phyloP scores from a whole-genome alignment of 2,329 filamentous ascomycete species.

The Aspergillus sp. region DNA sequence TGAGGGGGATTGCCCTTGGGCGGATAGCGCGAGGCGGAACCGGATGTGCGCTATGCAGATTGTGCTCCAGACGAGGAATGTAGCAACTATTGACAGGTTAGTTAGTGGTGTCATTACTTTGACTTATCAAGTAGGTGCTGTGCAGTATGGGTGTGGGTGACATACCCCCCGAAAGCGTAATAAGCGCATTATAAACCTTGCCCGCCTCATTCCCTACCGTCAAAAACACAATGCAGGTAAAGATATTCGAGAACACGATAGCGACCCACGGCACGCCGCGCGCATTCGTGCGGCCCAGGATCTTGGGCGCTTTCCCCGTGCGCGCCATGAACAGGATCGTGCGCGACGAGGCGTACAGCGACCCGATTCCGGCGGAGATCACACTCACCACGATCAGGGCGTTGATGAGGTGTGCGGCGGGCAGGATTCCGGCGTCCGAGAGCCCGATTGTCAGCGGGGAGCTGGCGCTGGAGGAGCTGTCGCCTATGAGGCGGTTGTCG shows the following conservation, averaged over 20 bases:
- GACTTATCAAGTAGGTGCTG: no score
- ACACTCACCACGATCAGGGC: constrained; percentile 74
- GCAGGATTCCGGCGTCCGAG: constrained; percentile 70
- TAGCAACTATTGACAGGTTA: constrained; percentile 17
- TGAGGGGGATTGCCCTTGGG: constrained; percentile 35
- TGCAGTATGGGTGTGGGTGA: no score
- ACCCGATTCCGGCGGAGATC: constrained; percentile 69
- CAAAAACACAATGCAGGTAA: constrained; percentile 51
- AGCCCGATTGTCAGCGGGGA: constrained; percentile 74
- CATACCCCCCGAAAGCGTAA: constrained; percentile 36
- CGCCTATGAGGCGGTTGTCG: constrained; percentile 62
- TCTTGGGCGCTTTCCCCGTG: constrained; percentile 66
- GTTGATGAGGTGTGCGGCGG: constrained; percentile 74
- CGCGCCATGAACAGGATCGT: constrained; percentile 76
- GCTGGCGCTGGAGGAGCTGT: constrained; percentile 62
- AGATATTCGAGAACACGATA: constrained; percentile 67
- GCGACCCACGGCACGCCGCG: constrained; percentile 62
- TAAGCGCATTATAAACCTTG: constrained; percentile 30
- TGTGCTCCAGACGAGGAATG: constrained; percentile 41
- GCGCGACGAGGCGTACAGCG: constrained; percentile 74
- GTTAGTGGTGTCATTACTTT: no score
- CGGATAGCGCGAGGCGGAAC: constrained; percentile 39
- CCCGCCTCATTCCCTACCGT: constrained; percentile 31
- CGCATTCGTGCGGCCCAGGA: constrained; percentile 67
- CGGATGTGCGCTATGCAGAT: constrained; percentile 45